phyloP scores from a whole-genome alignment of 129 eudicot species.

The Silybum marianum region DNA sequence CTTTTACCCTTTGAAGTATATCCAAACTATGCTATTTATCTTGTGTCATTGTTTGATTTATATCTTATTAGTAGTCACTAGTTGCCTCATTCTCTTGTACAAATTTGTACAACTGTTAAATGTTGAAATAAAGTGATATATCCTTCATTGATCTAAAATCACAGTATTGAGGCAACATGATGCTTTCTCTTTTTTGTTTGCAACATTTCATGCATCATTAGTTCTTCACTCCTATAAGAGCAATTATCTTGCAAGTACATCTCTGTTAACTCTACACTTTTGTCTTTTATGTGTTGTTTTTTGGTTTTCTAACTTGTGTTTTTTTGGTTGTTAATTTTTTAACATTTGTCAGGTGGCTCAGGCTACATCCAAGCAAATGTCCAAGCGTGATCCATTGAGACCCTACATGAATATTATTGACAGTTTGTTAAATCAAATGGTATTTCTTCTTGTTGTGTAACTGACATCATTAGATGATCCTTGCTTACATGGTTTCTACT shows the following conservation, averaged over 20 bases:
- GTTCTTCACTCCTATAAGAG: neutral
- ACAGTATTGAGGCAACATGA: neutral
- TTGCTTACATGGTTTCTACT: conserved; percentile 17
- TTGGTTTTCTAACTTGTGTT: conserved; percentile 19
- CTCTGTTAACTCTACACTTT: neutral
- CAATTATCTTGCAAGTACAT: neutral
- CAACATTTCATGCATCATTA: conserved; percentile 1
- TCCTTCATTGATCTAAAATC: neutral
- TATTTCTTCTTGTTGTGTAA: conserved; percentile 34
- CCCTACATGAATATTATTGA: conserved; percentile 91
- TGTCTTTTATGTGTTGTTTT: neutral
- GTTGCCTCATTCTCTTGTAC: too few species aligned
- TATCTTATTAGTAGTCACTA: too few species aligned
- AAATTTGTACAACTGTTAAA: neutral
- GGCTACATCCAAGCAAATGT: conserved; percentile 91
- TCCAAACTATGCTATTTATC: too few species aligned
- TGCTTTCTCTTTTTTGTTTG: neutral
- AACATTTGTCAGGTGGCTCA: conserved; percentile 67
- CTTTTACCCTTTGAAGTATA: too few species aligned
- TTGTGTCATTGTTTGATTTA: too few species aligned
- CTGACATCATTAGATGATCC: conserved; percentile 13
- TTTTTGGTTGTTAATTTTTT: conserved; percentile 10
- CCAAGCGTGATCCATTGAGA: conserved; percentile 87
- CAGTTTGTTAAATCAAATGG: conserved; percentile 85
- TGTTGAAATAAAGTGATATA: neutral